Conservation (phyloP, 1,284 basidiomycete genomes). For the Garcileccinum viscosum region DNA sequence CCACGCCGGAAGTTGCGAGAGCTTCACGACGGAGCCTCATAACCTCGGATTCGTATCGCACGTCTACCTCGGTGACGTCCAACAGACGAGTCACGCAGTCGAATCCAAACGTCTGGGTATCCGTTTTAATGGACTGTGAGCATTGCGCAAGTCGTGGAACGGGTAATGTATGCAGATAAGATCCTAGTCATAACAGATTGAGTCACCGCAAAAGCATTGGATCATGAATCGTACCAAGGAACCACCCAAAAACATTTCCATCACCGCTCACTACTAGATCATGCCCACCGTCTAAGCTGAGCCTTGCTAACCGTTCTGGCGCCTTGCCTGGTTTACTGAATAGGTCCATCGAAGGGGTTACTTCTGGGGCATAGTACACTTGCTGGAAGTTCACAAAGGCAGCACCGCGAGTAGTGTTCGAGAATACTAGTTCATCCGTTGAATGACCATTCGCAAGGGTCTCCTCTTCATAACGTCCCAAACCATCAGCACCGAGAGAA, state of each 20-base stretch:
- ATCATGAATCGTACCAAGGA: constrained; percentile 56
- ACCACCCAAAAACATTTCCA: constrained; percentile 71
- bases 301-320: constrained; percentile 60
- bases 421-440: constrained; percentile 60
- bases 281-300: constrained; percentile 76
- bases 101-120: constrained; percentile 62
- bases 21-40: constrained; percentile 62
- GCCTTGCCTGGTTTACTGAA: constrained; percentile 75
- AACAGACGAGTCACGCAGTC: constrained; percentile 60
- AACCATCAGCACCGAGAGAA: constrained; percentile 48
- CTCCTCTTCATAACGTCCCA: constrained; percentile 55
- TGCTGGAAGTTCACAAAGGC: constrained; percentile 74
- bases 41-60: constrained; percentile 67
- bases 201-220: constrained; percentile 3
- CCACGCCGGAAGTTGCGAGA: constrained; percentile 39
- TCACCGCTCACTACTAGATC: constrained; percentile 66
- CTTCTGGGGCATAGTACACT: constrained; percentile 58
- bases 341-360: constrained; percentile 50
- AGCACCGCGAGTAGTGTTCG: constrained; percentile 43
- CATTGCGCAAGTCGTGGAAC: constrained; percentile 58
- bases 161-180: constrained; percentile 67
- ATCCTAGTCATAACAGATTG: constrained; percentile 48
- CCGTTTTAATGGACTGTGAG: constrained; percentile 50
- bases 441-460: constrained; percentile 59
- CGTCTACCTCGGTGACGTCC: constrained; percentile 59